Base-by-base conservation (phyloP, 441 rosid genomes). In the Gossypium schwendimanii region DNA sequence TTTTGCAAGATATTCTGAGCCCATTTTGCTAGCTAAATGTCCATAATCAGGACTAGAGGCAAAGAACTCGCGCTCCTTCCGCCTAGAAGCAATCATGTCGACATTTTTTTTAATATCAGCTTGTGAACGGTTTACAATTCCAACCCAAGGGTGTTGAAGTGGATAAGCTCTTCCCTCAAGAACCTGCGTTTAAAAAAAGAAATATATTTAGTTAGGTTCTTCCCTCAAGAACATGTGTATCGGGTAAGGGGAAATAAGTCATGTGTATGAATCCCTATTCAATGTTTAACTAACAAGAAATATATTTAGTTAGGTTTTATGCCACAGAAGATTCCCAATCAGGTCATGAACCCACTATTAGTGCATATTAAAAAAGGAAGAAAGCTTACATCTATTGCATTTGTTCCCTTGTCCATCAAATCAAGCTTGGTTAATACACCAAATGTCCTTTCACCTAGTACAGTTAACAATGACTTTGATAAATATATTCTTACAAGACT, bases 331-430 rank as follows among this genome's bases (percentile, higher is more conserved):
- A 21, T 45, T 23, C 55, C 12, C 39, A 45, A 55, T 23, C 20
- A 65, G 24, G 55, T 10, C 28, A 54, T 28, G 11, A 67, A 50
- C 65, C 7, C 17, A 7, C 4, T 3, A 9, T 24, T 20, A 63
- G 50, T 26, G 57, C 9, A 31, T 33, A 2, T 41, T 39, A 33
- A 55, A 45, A 70, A 53, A 63, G 15, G 3, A 59, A 50, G 74
- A 75, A 70, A 71, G 36, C 79, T 80, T 83, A 89, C 95, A 26
- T 88, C 97, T 74, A 88, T 68, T 47, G 97, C 98, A 76, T 91
- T 86, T 68, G 98, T 94, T 79, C 98, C 98, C 85, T 88, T 89
- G 83, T 94, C 97, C 98, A 92, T 94, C 85, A 94, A 73, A 83
- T 94, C 99, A 75, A 92, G 87, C 85, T 94, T 94, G 50, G 99